Base-by-base conservation (phyloP, 257 asterid species). In the Anisodus acutangulus region DNA sequence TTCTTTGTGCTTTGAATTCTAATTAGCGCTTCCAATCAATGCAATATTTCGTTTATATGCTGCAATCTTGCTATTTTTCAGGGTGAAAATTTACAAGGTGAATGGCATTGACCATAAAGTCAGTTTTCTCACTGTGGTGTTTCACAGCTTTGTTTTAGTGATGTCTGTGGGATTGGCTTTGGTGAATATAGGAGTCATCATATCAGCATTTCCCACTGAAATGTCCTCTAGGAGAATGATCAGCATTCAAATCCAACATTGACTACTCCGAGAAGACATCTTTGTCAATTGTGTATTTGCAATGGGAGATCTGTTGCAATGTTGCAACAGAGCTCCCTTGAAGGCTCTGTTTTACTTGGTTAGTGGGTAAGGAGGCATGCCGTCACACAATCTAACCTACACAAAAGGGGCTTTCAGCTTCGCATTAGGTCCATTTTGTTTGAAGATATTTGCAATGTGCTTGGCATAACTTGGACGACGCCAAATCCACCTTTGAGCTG, bases 41-140 rank as follows among this genome's bases (percentile, higher is more conserved):
- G 63, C 63, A 49, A n/a, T 31, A 3, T 51, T 72, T 26, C 22
- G 81, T 8, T 51, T 74, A 74, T 49, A 74, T 76, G 81, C 63
- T 7, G 51, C 22, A 22, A 6, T 76, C 63, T 76, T 76, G 63
- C 47, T 26, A 76, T 22, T 51, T 76, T 8, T 22, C 81, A 76
- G 81, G 80, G 51, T 49, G 62, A 8, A 22, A 10, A 47, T 72
- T n/a, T 47, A 5, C 80, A 72, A 6, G 58, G 6, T 74, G 81
- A 22, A 51, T 76, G 63, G n/a, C 63, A 6, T 0, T 74, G 43
- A 47, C 43, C 58, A 47, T 26, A 49, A 26, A 49, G 12, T 74
- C 7, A 22, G 60, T 7, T 74, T 26, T 49, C 19, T 49, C 39
- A 26, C 17, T 43, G 9, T n/a, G 16, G 79, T 9, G 0, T 45